These are phyloP conservation scores for Penicillium samsonianum DNA, from an alignment of 495 filamentous ascomycete genomes.

Conservation along the genomic window DNA sequence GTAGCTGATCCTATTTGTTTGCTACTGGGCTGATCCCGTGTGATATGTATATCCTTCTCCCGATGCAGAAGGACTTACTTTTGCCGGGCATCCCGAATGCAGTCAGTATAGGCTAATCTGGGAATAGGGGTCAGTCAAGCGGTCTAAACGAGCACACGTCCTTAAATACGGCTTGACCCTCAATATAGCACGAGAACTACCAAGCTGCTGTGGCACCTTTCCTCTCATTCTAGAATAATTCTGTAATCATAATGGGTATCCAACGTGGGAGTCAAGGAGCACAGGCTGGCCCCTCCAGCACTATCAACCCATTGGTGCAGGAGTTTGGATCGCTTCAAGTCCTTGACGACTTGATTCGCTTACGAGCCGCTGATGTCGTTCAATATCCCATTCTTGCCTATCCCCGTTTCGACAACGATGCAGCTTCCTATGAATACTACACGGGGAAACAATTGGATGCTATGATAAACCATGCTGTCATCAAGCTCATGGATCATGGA, in stretches of 20 bases:
- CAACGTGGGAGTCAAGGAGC: constrained; percentile 23
- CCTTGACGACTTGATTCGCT: constrained; percentile 52
- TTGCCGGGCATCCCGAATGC: constrained; percentile 25
- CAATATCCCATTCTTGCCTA: constrained; percentile 56
- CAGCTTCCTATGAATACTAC: constrained; percentile 51
- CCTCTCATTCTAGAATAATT: not conserved
- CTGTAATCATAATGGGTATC: constrained; percentile 31
- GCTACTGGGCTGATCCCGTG: not conserved
- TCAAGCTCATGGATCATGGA: constrained; percentile 40
- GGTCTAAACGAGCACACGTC: not conserved
- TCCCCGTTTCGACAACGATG: constrained; percentile 39
- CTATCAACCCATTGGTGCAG: constrained; percentile 25
- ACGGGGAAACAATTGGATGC: constrained; percentile 54
- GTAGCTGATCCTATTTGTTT: not conserved
- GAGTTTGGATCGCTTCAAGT: constrained; percentile 41
- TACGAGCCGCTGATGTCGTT: constrained; percentile 49
- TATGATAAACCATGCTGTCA: constrained; percentile 52
- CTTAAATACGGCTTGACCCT: not conserved
- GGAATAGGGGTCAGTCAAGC: not conserved
- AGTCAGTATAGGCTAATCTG: constrained; percentile 10
- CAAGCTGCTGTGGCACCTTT: not conserved
- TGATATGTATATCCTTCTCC: constrained; percentile 5
- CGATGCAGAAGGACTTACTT: constrained; percentile 14
- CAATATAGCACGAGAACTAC: not conserved
- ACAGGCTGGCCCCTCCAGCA: constrained; percentile 13